These are phyloP conservation scores for Hymenoscyphus fraxineus DNA, from an alignment of 2,329 filamentous ascomycete genomes.

Conservation along the genomic window DNA sequence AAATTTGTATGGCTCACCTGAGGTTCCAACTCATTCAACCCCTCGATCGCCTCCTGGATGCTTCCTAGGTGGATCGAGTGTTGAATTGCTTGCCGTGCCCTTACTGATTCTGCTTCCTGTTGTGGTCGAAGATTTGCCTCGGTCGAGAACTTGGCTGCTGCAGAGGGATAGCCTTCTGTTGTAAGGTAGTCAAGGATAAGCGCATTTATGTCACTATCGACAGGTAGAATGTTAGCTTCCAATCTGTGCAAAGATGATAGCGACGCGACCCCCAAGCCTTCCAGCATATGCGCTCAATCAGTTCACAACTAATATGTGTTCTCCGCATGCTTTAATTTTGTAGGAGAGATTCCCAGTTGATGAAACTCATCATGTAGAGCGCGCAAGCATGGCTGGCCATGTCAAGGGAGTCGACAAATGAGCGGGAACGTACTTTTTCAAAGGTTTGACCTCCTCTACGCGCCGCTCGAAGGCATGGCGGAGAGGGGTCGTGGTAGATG, in stretches of 20 bases:
- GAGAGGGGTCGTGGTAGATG: constrained; percentile 65
- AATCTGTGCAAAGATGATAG: background rate
- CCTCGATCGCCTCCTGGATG: constrained; percentile 79
- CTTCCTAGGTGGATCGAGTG: constrained; percentile 81
- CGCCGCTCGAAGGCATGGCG: constrained; percentile 66
- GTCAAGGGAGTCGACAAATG: constrained; percentile 6
- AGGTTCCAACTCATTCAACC: constrained; percentile 84
- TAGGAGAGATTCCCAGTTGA: constrained; percentile 99
- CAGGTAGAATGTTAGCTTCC: constrained; percentile 23
- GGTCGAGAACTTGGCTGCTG: constrained; percentile 87
- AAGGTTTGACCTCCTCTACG: constrained; percentile 78
- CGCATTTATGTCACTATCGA: constrained; percentile 81
- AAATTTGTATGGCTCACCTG: constrained; percentile 62
- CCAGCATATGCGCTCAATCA: constrained; percentile 44
- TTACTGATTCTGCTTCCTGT: constrained; percentile 69
- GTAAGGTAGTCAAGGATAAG: constrained; percentile 96
- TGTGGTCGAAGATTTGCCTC: constrained; percentile 83
- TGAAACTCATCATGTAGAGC: constrained; percentile 69
- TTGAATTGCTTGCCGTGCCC: constrained; percentile 76
- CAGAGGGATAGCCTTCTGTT: constrained; percentile 88
- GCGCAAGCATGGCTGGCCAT: constrained; percentile 25
- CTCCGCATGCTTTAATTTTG: constrained; percentile 75
- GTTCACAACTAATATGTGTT: constrained; percentile 76
- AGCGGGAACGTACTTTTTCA: constrained; percentile 71
- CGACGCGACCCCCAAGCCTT: background rate